These are phyloP conservation scores for Yamadazyma sp. DNA, from an alignment of 1,139 yeast genomes.

Conservation along the genomic window DNA sequence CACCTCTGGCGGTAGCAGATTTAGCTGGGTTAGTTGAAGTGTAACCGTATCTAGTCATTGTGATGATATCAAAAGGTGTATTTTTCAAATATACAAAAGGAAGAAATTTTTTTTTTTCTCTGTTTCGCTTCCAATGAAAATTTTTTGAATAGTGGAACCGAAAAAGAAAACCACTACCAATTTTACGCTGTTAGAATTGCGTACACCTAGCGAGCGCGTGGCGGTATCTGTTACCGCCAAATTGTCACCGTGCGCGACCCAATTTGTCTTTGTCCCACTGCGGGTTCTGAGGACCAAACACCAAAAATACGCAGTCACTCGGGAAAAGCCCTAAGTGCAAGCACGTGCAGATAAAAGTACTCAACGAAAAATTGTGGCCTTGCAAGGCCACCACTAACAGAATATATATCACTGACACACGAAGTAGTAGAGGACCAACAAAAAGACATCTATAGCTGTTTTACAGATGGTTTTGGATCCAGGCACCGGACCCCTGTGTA, in stretches of 20 bases:
- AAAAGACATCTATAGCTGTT: too few relatives aligned
- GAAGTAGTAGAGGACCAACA: too few relatives aligned
- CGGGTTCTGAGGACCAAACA: background rate
- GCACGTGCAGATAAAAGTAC: too few relatives aligned
- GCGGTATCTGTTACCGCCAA: too few relatives aligned
- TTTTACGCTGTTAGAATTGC: too few relatives aligned
- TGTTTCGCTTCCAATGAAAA: constrained; percentile 5
- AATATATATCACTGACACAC: too few relatives aligned
- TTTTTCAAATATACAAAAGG: constrained; percentile 7
- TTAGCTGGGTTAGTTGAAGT: constrained; percentile 99
- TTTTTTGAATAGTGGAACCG: constrained; percentile 4
- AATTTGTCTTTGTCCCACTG: background rate
- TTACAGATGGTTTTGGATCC: too few relatives aligned
- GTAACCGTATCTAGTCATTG: constrained; percentile 89
- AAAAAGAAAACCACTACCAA: too few relatives aligned
- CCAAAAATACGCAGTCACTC: constrained; percentile 1
- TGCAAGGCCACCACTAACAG: too few relatives aligned
- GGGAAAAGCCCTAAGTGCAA: constrained; percentile 1
- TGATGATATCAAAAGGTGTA: constrained; percentile 6
- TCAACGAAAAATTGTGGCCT: too few relatives aligned
- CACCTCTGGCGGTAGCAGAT: constrained; percentile 99
- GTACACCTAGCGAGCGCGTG: too few relatives aligned
- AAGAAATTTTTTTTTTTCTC: constrained; percentile 7
- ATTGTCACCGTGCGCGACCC: background rate
- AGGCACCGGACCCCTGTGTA: too few relatives aligned